Percentiles rank a stretch among this genome's conserved stretches.
phyloP scores from a whole-genome alignment of 2,329 filamentous ascomycete species.

The Nemania diffusa region DNA sequence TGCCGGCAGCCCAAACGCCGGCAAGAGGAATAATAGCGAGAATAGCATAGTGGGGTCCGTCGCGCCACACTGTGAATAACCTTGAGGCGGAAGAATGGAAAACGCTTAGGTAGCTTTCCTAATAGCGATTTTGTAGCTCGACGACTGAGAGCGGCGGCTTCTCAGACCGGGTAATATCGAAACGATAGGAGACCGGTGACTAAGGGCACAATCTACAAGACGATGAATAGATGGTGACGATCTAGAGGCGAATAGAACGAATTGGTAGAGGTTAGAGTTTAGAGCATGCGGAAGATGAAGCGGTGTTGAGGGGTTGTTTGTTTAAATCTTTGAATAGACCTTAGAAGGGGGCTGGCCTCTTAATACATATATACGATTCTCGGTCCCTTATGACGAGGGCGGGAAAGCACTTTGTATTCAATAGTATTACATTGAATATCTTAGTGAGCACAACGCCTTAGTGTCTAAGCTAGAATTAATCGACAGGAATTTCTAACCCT shows the following conservation, averaged over 20 bases:
- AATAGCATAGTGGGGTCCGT: conserved; percentile 33
- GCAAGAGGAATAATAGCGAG: conserved; percentile 34
- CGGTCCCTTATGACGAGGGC: neutral
- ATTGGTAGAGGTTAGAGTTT: conserved; percentile 5
- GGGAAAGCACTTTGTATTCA: neutral
- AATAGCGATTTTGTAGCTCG: neutral
- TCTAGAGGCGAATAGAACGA: conserved; percentile 17
- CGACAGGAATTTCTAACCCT: neutral
- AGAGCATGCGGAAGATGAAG: neutral
- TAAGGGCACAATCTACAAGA: neutral
- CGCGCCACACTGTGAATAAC: neutral
- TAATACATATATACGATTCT: conserved; percentile 15
- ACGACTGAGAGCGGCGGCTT: neutral
- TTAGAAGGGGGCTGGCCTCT: conserved; percentile 1
- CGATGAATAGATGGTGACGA: conserved; percentile 11
- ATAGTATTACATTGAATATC: neutral
- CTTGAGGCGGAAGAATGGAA: neutral
- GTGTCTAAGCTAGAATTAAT: conserved; percentile 2
- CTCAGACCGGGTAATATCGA: neutral
- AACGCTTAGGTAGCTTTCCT: neutral
- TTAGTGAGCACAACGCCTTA: neutral
- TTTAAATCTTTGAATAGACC: conserved; percentile 4
- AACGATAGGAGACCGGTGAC: neutral
- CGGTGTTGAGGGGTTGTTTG: neutral
- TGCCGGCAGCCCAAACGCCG: conserved; percentile 33